Base-by-base conservation (phyloP, 306 rosid species). In the Boehmeria nivea region DNA sequence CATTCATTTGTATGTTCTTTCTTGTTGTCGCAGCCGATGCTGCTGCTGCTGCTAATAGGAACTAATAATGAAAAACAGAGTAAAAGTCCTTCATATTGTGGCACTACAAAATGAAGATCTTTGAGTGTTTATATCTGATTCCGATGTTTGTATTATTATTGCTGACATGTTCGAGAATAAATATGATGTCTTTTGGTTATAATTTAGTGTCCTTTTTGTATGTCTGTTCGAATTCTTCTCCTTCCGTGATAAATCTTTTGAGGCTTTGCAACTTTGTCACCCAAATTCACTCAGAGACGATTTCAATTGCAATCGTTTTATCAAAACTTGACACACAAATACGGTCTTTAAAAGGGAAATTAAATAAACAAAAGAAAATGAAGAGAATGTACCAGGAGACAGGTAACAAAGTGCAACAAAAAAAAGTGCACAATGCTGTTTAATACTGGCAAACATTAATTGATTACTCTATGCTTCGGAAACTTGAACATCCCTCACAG, bases 401-500 rank as follows among this genome's bases (percentile, higher is more conserved):
- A 89, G 95, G 97, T 89, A 83, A 66, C 93, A 43, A 43, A 53
- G 74, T 77, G 87, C 64, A 72, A 64, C 8, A n/a, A 61, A 27
- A 57, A 18, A 4, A n/a, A n/a, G 31, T 37, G 70, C 93, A 77
- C 76, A 26, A 69, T 12, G 89, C 87, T 81, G 97, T 89, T 89
- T 78, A 76, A 85, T 61, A 70, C 87, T 75, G 95, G 89, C 43
- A 25, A 63, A 22, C 6, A 43, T 1, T 21, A 43, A 33, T 11
- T 33, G 7, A 11, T 17, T 54, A 7, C 54, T 85, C 27, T 89
- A 89, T 81, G 95, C 97, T 85, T 77, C 91, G 89, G 93, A 85
- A 89, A 85, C 95, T 27, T 31, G 95, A 85, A 89, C 91, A 71
- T 61, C 85, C 67, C 81, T 64, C 75, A 85, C 43, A 16, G 12